A percentile compares a stretch with the other conserved stretches of the same genome.
Conservation (phyloP, 768 basidiomycete genomes). For the Glaciozyma martinii region DNA sequence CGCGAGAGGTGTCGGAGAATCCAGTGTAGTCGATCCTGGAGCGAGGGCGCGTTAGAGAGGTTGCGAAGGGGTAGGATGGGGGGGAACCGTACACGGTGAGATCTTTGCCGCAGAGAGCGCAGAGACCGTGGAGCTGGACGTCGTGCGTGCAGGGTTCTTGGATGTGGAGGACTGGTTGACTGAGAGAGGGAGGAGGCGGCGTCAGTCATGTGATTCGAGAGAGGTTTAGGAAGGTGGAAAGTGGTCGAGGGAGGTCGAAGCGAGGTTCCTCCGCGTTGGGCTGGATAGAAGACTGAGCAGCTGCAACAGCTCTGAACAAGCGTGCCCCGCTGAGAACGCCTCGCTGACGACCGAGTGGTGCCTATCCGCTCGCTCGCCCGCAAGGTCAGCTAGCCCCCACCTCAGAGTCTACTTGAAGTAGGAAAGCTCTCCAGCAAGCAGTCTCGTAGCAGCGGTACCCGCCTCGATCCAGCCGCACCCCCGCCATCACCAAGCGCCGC, state of each 20-base stretch:
- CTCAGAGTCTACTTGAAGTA: background rate
- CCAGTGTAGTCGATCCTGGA: slow-evolving; percentile 73
- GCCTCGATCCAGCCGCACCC: no score
- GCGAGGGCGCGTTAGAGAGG: slow-evolving; percentile 3
- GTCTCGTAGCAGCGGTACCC: background rate
- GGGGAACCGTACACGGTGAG: slow-evolving; percentile 64
- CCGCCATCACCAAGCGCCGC: background rate
- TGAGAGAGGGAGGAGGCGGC: slow-evolving; percentile 2
- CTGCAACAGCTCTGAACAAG: no score
- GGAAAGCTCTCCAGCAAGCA: background rate
- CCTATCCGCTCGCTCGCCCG: background rate
- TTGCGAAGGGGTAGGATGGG: background rate
- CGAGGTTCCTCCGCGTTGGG: no score
- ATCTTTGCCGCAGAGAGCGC: slow-evolving; percentile 89
- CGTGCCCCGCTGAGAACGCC: no score
- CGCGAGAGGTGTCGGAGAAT: slow-evolving; percentile 73
- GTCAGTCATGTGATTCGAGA: background rate
- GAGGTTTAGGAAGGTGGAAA: background rate
- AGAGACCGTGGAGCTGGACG: slow-evolving; percentile 82
- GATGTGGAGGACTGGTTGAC: slow-evolving; percentile 47
- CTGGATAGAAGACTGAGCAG: no score
- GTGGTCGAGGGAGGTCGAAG: background rate
- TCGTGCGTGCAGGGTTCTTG: slow-evolving; percentile 94
- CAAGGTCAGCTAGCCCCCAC: background rate
- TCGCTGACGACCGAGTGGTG: no score